Base-by-base conservation (phyloP, 352 stramenopile species). In the Globisporangium viniferum region DNA sequence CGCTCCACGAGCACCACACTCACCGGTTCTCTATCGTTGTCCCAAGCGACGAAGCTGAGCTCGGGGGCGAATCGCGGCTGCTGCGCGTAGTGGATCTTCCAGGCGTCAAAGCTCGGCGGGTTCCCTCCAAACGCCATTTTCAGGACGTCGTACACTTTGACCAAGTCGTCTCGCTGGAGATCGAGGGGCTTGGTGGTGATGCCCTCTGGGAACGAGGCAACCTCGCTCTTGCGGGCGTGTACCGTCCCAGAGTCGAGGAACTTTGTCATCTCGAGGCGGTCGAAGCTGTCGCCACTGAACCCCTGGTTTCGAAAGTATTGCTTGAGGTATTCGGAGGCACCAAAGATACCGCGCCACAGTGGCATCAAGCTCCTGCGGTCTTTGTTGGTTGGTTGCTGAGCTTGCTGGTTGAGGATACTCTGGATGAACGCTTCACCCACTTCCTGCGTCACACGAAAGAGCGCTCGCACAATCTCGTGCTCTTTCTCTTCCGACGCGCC, bases 31-130 rank as follows among this genome's bases (percentile, higher is more conserved):
- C 2, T 3, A 15, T n/a, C 8, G 0, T 5, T 4, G n/a, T n/a
- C 15, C 53, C 53, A 58, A 8, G 53, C 53, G 53, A 36, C 53
- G 12, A 58, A 75, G 48, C 56, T 73, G 5, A 75, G 51, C 36
- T 75, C 70, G 0, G 70, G 39, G 0, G 56, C 70, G 8, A 75
- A 67, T 1, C 66, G 61, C 1, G 70, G 70, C 10, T 62, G 48
- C 58, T 73, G 35, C 20, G 56, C 29, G 39, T 70, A 75, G 51
- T 70, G 66, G 29, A 36, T 14, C 58, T 70, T 70, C 70, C 66
- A 75, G 18, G 56, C 58, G 22, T 64, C 61, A 39, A 60, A 70
- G 18, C 12, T 62, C 24, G 60, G 71, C 6, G 67, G 62, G 2
- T n/a, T 18, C 9, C 20, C 20, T 2, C 62, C 70, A 15, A 62